Evolutionary conservation across 2,329 filamentous ascomycete species (phyloP).

Genomic region (Thermochaetoides dissita): DNA sequence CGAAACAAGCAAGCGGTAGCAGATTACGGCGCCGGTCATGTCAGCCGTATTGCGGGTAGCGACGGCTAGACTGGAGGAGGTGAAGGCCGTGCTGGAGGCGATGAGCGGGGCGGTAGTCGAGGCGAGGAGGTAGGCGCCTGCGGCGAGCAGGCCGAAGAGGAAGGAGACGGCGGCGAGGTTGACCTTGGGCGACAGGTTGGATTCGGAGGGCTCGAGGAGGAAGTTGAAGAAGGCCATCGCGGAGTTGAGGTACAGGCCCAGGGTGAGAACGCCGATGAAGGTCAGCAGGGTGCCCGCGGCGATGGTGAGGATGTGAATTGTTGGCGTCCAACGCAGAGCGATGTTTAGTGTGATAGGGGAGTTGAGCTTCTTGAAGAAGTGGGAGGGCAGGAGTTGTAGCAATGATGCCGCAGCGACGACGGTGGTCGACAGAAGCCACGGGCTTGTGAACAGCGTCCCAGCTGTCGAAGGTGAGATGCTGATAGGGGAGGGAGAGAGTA

Average conservation of each 20-base stretch:
- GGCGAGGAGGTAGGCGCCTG: conserved; percentile 27
- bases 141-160: conserved; percentile 33
- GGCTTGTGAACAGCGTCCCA: conserved; percentile 31
- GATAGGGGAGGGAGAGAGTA: conserved; percentile 32
- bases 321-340: conserved; percentile 20
- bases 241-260: conserved; percentile 29
- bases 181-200: conserved; percentile 11
- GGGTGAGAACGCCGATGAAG: conserved; percentile 28
- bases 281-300: conserved; percentile 25
- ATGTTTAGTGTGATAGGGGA: background rate
- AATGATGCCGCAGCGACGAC: conserved; percentile 22
- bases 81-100: conserved; percentile 34
- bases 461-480: conserved; percentile 25
- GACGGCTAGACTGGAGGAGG: conserved; percentile 30
- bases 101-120: conserved; percentile 28
- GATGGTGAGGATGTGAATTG: conserved; percentile 22
- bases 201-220: conserved; percentile 15
- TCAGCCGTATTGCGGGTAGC: conserved; percentile 33
- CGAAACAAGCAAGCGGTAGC: conserved; percentile 26
- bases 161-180: conserved; percentile 30
- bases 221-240: conserved; percentile 21
- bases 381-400: conserved; percentile 10
- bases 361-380: too few relatives aligned
- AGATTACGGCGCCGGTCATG: conserved; percentile 30
- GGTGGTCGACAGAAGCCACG: conserved; percentile 27